Evolutionary conservation across 805 yeast genomes (phyloP).

Genomic region (Pichia gijzeniarum): DNA sequence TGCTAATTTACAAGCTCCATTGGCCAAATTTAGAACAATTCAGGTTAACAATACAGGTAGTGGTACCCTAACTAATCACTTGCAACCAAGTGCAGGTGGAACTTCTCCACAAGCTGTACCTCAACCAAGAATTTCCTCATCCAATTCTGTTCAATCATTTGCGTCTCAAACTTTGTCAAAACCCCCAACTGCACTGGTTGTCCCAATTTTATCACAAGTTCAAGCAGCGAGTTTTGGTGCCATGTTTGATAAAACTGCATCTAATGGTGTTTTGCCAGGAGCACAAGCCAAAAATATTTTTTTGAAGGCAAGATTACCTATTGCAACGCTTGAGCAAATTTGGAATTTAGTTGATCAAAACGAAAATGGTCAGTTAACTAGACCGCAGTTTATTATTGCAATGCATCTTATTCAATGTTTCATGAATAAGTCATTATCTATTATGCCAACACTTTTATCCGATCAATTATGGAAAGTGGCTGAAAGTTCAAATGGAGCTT

Average conservation of each 20-base stretch:
- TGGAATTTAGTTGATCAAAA: constrained; percentile 84
- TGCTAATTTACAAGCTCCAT: constrained; percentile 49
- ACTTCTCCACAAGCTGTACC: background rate
- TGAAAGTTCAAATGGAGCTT: constrained; percentile 3
- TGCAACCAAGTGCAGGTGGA: constrained; percentile 12
- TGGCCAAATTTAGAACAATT: constrained; percentile 50
- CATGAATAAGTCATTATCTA: constrained; percentile 55
- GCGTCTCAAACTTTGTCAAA: constrained; percentile 24
- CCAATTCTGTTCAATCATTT: constrained; percentile 24
- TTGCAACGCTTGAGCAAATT: constrained; percentile 69
- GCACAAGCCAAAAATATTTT: constrained; percentile 80
- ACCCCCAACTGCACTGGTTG: constrained; percentile 22
- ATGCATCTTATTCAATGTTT: constrained; percentile 91
- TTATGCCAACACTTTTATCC: constrained; percentile 28
- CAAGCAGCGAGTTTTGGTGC: constrained; percentile 63
- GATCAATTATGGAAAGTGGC: constrained; percentile 31
- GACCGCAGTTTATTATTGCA: constrained; percentile 79
- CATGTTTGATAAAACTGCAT: constrained; percentile 65
- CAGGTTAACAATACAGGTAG: constrained; percentile 31
- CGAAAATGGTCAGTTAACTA: constrained; percentile 63
- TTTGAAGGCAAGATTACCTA: constrained; percentile 81
- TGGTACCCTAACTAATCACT: constrained; percentile 19
- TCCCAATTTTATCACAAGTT: constrained; percentile 48
- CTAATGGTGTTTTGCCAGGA: constrained; percentile 55
- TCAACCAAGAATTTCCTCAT: constrained; percentile 31